Evolutionary conservation across 2,329 filamentous ascomycete genomes (phyloP).

Genomic region (Phyllosticta paracitricarpa): DNA sequence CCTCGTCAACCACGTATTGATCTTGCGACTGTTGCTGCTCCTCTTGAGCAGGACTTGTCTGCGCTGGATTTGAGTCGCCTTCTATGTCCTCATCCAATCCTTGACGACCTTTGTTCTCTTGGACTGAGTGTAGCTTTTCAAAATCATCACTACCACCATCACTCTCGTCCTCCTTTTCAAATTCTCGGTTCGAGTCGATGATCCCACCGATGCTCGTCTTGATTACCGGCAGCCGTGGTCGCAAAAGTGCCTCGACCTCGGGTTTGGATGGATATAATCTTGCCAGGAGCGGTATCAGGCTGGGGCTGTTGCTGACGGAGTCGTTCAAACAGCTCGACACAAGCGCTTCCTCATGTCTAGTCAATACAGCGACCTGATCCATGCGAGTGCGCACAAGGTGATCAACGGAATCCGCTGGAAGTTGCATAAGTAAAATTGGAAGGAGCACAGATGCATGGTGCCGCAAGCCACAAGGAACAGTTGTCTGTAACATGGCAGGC

Average conservation of each 20-base stretch:
- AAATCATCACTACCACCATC: constrained; percentile 17
- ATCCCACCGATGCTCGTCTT: constrained; percentile 15
- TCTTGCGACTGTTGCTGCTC: not conserved
- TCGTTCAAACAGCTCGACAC: constrained; percentile 75
- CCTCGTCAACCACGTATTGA: not conserved
- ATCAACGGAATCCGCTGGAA: constrained; percentile 59
- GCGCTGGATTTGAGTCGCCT: not conserved
- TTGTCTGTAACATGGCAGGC: constrained; percentile 23
- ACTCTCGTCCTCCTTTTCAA: constrained; percentile 16
- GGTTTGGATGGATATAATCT: constrained; percentile 53
- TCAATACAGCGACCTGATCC: constrained; percentile 71
- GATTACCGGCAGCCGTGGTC: constrained; percentile 38
- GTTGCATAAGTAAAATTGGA: constrained; percentile 47
- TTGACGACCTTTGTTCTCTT: not conserved
- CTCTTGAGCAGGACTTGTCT: not conserved
- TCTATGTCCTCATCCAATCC: constrained; percentile 1
- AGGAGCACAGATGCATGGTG: constrained; percentile 54
- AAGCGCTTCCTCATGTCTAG: constrained; percentile 60
- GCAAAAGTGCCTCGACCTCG: constrained; percentile 61
- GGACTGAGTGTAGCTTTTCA: constrained; percentile 13
- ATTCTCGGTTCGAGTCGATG: not conserved
- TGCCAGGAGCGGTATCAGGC: constrained; percentile 70
- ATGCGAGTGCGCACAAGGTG: constrained; percentile 63
- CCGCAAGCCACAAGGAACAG: constrained; percentile 33
- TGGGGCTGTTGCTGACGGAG: constrained; percentile 55